Evolutionary conservation across 2,329 filamentous ascomycete genomes (phyloP), one percentile per base, ranked within the genome.

Genomic region (Neophaeococcomyces aloes): DNA sequence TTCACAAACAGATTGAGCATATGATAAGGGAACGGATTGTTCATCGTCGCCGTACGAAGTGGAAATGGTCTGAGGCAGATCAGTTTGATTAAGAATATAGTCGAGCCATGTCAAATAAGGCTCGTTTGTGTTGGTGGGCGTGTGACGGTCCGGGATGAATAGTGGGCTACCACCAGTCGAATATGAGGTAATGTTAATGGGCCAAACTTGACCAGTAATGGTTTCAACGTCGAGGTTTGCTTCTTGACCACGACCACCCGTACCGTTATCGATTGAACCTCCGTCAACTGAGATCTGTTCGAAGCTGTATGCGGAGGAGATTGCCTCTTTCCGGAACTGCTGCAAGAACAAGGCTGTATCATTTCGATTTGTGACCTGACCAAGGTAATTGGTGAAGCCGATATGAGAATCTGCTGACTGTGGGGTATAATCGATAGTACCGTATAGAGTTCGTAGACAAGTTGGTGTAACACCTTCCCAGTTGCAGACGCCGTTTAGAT

Each of bases 1-100:
- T 49, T 74, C 69, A 65, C 80, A 84, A 10, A 80, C 76, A 39
- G 71, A 69, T 37, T 66, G 65, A 14, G 76, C 75, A 55, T 82
- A 85, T 8, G 71, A 70, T 2, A 64, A 55, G 0, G 80, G 79
- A 0, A 84, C 67, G 4, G 74, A 71, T 53, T 81, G 74, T 60
- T 84, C 81, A 42, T 76, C 71, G 48, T 83, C 78, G 37, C 77
- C 79, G 57, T 84, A 84, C 0, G 77, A 81, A 10, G 75, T 78
- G 41, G 70, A 74, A 54, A 84, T 72, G 13, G 78, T 73, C 36
- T 76, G 71, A 0, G 81, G 79, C 1, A 84, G 65, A 0, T 61
- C 54, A 42, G 71, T 60, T 47, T 71, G 69, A 1, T 62, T 60
- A 1, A 80, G 68, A 2, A 82, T 58, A 58, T 76, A 75, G 44